Percentiles rank a stretch among this genome's conserved stretches.
Conservation (phyloP, 108 stramenopile species). For the Cylindrotheca closterium region DNA sequence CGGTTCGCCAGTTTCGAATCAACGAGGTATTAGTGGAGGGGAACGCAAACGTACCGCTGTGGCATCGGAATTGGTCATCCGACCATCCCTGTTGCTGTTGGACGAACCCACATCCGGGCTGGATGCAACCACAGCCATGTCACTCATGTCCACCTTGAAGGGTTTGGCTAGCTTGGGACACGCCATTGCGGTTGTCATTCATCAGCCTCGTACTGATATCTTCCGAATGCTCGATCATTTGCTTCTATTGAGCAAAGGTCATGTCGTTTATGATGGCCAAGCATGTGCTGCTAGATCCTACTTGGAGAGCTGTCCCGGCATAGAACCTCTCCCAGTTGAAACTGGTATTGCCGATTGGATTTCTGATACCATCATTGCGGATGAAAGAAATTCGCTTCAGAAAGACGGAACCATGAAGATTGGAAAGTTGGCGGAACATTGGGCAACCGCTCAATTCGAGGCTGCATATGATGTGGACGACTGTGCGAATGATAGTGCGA, state of each 20-base stretch:
- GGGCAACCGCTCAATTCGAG: neutral
- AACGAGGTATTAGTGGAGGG: conserved; percentile 77
- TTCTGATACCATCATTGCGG: conserved; percentile 65
- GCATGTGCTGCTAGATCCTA: conserved; percentile 42
- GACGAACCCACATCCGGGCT: conserved; percentile 85
- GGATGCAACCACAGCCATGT: conserved; percentile 77
- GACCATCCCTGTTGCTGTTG: conserved; percentile 72
- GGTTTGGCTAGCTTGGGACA: conserved; percentile 58
- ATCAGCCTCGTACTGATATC: conserved; percentile 87
- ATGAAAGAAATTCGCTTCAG: conserved; percentile 10
- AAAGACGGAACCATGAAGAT: conserved; percentile 1
- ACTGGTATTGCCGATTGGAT: conserved; percentile 86
- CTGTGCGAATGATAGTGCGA: neutral
- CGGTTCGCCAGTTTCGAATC: conserved; percentile 34
- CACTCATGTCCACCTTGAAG: conserved; percentile 69
- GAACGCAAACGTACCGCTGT: conserved; percentile 87
- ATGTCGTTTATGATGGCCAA: conserved; percentile 57
- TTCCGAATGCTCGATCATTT: conserved; percentile 81
- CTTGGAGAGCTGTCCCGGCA: conserved; percentile 50
- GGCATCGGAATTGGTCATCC: conserved; percentile 78
- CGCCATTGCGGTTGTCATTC: conserved; percentile 84
- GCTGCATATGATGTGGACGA: neutral
- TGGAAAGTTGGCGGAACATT: neutral
- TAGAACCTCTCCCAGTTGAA: conserved; percentile 52
- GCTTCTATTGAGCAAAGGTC: conserved; percentile 71